Base-by-base conservation (phyloP, 768 basidiomycete genomes). In the Boletus barrowsii region DNA sequence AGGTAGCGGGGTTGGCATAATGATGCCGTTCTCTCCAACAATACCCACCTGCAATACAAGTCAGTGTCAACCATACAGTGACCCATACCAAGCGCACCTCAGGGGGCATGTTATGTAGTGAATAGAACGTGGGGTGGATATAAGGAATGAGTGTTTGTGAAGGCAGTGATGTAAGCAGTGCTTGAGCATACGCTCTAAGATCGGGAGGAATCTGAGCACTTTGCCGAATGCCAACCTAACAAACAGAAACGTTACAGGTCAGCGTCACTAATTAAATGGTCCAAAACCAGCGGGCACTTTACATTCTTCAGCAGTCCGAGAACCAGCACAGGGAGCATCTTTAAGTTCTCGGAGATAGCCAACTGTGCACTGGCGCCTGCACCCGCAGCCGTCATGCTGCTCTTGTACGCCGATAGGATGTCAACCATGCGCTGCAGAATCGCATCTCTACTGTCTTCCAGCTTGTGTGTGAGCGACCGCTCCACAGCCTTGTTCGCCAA, bases 181-280 rank as follows among this genome's bases (percentile, higher is more conserved):
- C 88, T 72, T 98, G 95, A 2, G 97, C 92, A 66, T 98, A 98
- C 10, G 94, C 90, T 60, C 97, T 79, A 47, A 99, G 86, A 73
- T 99, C 97, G 10, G 96, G 90, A 33, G 96, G 94, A 69, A 99
- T 98, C 67, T 95, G 93, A 3, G 92, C 85, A 72, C 95, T 98
- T 77, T 98, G 94, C 51, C 97, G 84, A 48, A 98, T 79, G 43
- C 93, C 97, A 59, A 96, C 89, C 92, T 94, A 63, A 6, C 2
- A 17, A 54, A 26, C 2, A 43, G 14, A 35, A 40, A 9, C 10
- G 24, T 20, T 41, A 3, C 13, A 20, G 24, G 13, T 62, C 11
- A 56, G 43, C 26, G 17, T 43, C 48, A 51, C 15, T 3, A 37
- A 10, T 10, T 35, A 49, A 20, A 24, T 32, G 11, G 29, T 47